Evolutionary conservation across 192 early-diverging fungal genomes (phyloP), one percentile per base, ranked within the genome.

Genomic region (Umbelopsis sp.): DNA sequence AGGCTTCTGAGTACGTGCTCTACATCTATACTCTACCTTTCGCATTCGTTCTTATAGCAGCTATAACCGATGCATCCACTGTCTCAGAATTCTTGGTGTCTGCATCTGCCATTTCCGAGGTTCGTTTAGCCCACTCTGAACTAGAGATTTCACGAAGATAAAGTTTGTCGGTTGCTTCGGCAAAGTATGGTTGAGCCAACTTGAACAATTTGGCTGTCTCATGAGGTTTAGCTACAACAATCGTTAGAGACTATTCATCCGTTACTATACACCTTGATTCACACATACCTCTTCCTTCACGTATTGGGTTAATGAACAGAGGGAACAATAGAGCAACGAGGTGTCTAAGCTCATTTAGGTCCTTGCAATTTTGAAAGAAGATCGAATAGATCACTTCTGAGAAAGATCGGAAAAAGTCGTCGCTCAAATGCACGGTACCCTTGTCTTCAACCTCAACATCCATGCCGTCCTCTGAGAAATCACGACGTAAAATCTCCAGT

Each of bases 81-180:
- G 26, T 32, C 3, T 29, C 10, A 29, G 31, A 41, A 11, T 6
- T 6, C 12, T 6, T 32, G 2, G 31, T 62, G 10, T 68, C 31
- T 25, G 53, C 45, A 16, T 47, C 11, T 25, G 71, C 72, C 41
- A 75, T 21, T 41, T 72, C 51, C 2, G 74, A n/a, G 10, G 82
- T 78, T 25, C 78, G 80, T 51, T 81, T 80, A 2, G 80, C 70
- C 94, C 94, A 97, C 68, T 98, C 95, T 4, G 83, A 82, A 47
- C 89, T 91, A 0, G 97, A 97, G 34, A 98, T 92, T 59, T 97
- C 92, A n/a, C 96, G 88, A 71, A 97, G 77, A 76, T 95, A 97
- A 24, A 98, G 80, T 24, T 91, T 91, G 65, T 97, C 91, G 11
- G 90, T 86, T 1, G 92, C 95, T 11, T 92, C 89, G 9, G 89